Base-by-base conservation (phyloP, 2,329 filamentous ascomycete species). In the Botrytis squamosa region DNA sequence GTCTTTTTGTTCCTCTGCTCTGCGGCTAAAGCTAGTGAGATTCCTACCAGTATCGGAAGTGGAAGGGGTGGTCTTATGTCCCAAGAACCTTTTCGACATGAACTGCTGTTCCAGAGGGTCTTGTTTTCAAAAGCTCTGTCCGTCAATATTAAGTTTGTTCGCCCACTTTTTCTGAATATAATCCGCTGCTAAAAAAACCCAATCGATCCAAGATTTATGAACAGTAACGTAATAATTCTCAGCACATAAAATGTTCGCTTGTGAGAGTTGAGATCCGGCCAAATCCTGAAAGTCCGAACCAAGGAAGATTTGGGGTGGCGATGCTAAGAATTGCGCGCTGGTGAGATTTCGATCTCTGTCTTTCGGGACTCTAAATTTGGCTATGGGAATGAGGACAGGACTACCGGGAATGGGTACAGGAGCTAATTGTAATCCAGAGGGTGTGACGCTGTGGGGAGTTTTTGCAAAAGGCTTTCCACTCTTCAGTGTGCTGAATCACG, bases 11-110 rank as follows among this genome's bases (percentile, higher is more conserved):
- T 74, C 75, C 46, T 75, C 65, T 73, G 71, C 74, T 71, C 70
- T 77, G 42, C 46, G 29, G 42, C 55, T 70, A 46, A 72, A 44
- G 29, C 40, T 73, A 70, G 55, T 70, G 63, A 40, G 38, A 60
- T 52, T 73, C 71, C 71, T 70, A 38, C 65, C 42, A 52, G 52
- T 70, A 33, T 63, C 42, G 65, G 71, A 42, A 55, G 71, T 10
- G 63, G 63, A 57, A 57, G 33, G 20, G 71, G 49, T 52, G 49
- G 65, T 62, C 52, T n/a, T 46, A 52, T 70, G 42, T 70, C 40
- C 71, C 25, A 80, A 77, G 72, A 78, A 76, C 68, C 65, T 77
- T 77, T 76, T 80, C 76, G 78, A 80, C 78, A 80, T 80, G 75
- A 76, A 77, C 65, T 38, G 42, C 70, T 68, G 40, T 72, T 59